Conservation (phyloP, 352 stramenopile species). For the Elongisporangium undulatum region DNA sequence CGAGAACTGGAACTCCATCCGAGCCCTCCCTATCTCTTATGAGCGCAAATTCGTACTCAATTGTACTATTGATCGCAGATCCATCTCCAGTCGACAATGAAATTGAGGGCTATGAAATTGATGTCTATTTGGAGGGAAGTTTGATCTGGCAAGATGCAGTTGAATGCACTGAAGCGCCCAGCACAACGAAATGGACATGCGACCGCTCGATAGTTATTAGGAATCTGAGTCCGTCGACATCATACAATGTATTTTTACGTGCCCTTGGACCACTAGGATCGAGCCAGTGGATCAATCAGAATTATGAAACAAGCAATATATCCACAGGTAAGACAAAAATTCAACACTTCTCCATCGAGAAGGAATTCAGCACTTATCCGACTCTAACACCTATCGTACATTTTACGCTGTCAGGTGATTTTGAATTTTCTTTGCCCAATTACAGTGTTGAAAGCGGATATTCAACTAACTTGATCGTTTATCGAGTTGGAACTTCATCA, state of each 20-base stretch:
- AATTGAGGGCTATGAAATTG: slow-evolving; percentile 29
- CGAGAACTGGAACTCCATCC: slow-evolving; percentile 26
- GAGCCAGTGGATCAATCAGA: slow-evolving; percentile 10
- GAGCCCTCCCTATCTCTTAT: slow-evolving; percentile 11
- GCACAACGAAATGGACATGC: not conserved
- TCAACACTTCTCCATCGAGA: too few relatives aligned
- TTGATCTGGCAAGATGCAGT: not conserved
- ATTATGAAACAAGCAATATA: slow-evolving; percentile 13
- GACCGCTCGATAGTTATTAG: not conserved
- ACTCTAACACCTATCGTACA: not conserved
- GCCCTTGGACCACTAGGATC: slow-evolving; percentile 24
- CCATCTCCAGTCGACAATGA: slow-evolving; percentile 20
- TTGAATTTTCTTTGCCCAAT: slow-evolving; percentile 13
- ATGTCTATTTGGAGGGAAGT: slow-evolving; percentile 2
- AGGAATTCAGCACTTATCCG: too few relatives aligned
- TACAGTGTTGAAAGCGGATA: slow-evolving; percentile 18
- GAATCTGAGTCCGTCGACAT: slow-evolving; percentile 15
- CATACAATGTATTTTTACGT: slow-evolving; percentile 20
- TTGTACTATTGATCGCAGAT: slow-evolving; percentile 14
- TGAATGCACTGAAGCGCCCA: not conserved
- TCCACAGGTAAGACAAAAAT: slow-evolving; percentile 6
- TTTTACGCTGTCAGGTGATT: slow-evolving; percentile 1
- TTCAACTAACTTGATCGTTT: slow-evolving; percentile 15
- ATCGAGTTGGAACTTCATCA: slow-evolving; percentile 28
- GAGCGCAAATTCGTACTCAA: slow-evolving; percentile 37